Evolutionary conservation across 352 stramenopile genomes (phyloP).

Genomic region (Phytophthora cajani): DNA sequence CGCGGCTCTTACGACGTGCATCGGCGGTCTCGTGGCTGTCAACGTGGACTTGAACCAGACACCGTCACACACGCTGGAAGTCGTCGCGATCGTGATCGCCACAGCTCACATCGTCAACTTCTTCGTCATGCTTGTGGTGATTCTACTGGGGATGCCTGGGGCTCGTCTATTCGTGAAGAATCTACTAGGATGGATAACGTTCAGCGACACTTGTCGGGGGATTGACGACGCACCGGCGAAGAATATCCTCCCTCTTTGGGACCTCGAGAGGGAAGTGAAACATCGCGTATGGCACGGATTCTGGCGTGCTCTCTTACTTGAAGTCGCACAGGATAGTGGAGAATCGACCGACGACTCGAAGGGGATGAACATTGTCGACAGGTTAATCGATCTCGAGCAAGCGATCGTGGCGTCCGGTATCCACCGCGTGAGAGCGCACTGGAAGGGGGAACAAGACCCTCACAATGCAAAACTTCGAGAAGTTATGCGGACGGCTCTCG

Average conservation of each 20-base stretch:
- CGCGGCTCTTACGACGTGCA: constrained; percentile 34
- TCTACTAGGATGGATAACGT: constrained; percentile 41
- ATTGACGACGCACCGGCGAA: constrained; percentile 31
- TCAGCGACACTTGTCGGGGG: constrained; percentile 45
- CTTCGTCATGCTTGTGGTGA: constrained; percentile 21
- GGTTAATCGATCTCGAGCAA: constrained; percentile 33
- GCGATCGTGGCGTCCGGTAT: constrained; percentile 36
- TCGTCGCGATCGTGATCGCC: constrained; percentile 38
- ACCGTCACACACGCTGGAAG: constrained; percentile 8
- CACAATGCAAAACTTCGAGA: constrained; percentile 34
- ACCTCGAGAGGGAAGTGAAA: constrained; percentile 48
- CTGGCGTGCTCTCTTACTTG: constrained; percentile 42
- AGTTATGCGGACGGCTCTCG: constrained; percentile 30
- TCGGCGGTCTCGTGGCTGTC: constrained; percentile 37
- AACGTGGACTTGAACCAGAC: constrained; percentile 8
- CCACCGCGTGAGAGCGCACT: constrained; percentile 38
- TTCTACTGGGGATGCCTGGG: constrained; percentile 42
- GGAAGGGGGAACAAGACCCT: constrained; percentile 26
- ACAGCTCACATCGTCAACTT: constrained; percentile 46
- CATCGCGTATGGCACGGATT: constrained; percentile 56
- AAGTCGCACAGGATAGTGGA: neutral
- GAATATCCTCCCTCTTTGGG: constrained; percentile 37
- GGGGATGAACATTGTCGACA: constrained; percentile 24
- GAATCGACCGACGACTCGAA: neutral
- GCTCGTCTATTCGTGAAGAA: constrained; percentile 32